A percentile compares a stretch with the other conserved stretches of the same genome.
phyloP scores from a whole-genome alignment of 2,329 filamentous ascomycete genomes.

The Sordariomycetes sp. region DNA sequence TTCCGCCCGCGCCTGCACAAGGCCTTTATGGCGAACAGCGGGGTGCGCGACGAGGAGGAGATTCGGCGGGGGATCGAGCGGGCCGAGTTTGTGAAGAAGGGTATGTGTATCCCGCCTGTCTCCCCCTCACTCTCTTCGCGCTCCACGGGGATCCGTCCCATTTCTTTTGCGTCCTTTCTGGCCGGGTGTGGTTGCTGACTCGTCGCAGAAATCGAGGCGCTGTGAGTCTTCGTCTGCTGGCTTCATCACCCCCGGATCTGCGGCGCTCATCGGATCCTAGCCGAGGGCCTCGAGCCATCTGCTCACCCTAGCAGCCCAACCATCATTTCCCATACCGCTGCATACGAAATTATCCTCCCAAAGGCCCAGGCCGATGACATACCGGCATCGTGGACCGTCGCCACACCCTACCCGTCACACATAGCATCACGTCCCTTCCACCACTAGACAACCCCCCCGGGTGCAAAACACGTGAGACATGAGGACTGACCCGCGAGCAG shows the following conservation, averaged over 20 bases:
- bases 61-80: slow-evolving; percentile 64
- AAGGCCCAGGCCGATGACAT: no score
- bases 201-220: slow-evolving; percentile 66
- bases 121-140: neutral
- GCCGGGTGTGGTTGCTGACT: neutral
- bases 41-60: slow-evolving; percentile 56
- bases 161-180: neutral
- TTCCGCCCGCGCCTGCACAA: slow-evolving; percentile 71
- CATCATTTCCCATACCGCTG: no score
- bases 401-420: no score
- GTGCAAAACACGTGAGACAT: neutral
- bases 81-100: slow-evolving; percentile 86
- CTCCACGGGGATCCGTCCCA: no score
- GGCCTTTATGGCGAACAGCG: slow-evolving; percentile 68
- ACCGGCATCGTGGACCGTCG: no score
- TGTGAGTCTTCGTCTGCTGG: slow-evolving; percentile 46
- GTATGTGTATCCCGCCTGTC: slow-evolving; percentile 25
- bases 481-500: slow-evolving; percentile 25
- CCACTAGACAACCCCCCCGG: neutral
- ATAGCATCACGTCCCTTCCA: neutral
- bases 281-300: neutral
- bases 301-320: neutral
- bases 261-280: neutral
- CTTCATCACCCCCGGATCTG: neutral
- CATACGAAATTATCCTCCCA: no score